A percentile compares a stretch with the other conserved stretches of the same genome.
phyloP scores from a whole-genome alignment of 2,329 filamentous ascomycete genomes.

The Diaporthe vaccinii region DNA sequence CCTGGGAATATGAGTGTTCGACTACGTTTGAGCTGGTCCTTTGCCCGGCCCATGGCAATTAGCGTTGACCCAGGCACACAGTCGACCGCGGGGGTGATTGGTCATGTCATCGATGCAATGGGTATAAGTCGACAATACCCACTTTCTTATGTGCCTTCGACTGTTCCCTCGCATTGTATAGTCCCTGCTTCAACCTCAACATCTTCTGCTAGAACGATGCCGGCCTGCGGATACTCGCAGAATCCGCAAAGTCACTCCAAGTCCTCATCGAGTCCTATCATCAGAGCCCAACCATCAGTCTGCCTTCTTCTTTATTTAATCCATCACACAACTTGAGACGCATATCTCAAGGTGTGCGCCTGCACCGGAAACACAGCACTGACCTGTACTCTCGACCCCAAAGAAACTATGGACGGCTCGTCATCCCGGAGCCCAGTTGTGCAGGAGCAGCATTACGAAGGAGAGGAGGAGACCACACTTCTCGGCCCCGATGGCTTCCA shows the following conservation, averaged over 20 bases:
- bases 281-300: not conserved
- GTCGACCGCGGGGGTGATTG: not conserved
- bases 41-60: not conserved
- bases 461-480: not conserved
- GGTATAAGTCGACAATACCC: slow-evolving; percentile 7
- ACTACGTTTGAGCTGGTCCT: not conserved
- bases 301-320: not conserved
- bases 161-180: not conserved
- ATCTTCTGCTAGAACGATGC: not conserved
- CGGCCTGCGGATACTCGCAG: not conserved
- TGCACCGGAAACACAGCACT: not conserved
- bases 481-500: not conserved
- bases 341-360: not conserved
- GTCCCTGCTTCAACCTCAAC: not conserved
- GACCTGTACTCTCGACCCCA: not conserved
- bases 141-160: not conserved
- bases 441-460: not conserved
- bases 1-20: slow-evolving; percentile 4
- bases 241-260: not conserved
- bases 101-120: slow-evolving; percentile 16
- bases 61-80: not conserved
- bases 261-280: not conserved
- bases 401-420: not conserved
- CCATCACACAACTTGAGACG: not conserved
- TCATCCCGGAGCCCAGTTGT: not conserved